Evolutionary conservation across 371 early-diverging fungal species (phyloP), one percentile per base, ranked within the genome.

Genomic region (Entomophthora muscae): DNA sequence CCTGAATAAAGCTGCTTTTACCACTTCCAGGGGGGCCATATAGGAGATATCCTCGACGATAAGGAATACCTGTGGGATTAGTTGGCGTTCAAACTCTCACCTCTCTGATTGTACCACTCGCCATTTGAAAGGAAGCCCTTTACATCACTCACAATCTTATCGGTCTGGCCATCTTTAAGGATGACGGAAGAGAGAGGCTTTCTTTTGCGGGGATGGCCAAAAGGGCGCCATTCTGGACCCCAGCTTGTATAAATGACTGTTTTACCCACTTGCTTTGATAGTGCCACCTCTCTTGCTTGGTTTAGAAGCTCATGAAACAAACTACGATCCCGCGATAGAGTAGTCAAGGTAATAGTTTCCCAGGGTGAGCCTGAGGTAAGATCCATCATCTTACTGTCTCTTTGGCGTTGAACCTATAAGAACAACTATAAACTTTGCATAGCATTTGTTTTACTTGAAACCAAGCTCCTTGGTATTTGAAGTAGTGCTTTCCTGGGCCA

Each of bases 11-110:
- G 64, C 89, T 85, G 42, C 93, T 95, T 72, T 99, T 99, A 26
- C 99, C 99, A 26, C 92, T 93, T 13, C 99, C 99, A 0, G 99
- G 99, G 29, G 97, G 95, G 0, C 99, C 99, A 73, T 97, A 87
- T 1, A 99, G 78, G 61, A 99, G 72, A 71, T 98, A 99, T 0
- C 99, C 99, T 32, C 99, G 78, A 42, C 98, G 79, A 71, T 97
- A 96, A 1, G 98, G 98, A 55, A 98, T 96, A 3, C 91, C 86
- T 83, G 17, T 10, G 57, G 42, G 42, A 61, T 7, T 51, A 26
- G 27, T 31, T 17, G 21, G 24, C 55, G 12, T 27, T 32, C 31
- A 3, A 64, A 27, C 27, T 12, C 56, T 42, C 71, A 80, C 93
- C 97, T 66, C 96, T 76, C 64, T 93, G 89, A 62, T 82, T 81